Conservation (phyloP, 192 early-diverging fungal species). For the Coemansia sp. region DNA sequence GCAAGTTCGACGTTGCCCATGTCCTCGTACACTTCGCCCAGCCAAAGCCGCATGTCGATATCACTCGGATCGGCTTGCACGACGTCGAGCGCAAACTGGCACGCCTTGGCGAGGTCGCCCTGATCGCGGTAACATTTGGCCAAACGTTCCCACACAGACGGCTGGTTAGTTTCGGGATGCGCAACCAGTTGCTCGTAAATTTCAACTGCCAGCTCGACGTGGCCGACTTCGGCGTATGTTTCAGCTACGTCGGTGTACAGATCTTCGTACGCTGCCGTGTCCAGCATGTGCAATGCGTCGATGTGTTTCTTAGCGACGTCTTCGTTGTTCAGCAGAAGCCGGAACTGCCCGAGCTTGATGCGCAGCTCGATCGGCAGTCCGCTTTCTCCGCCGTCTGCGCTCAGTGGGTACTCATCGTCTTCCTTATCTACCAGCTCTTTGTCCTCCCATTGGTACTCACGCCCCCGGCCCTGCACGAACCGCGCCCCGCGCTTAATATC, state of each 20-base stretch:
- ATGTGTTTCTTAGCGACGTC: conserved; percentile 61
- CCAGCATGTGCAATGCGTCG: conserved; percentile 36
- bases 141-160: conserved; percentile 57
- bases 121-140: conserved; percentile 62
- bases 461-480: conserved; percentile 66
- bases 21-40: conserved; percentile 66
- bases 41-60: conserved; percentile 58
- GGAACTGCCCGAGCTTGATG: conserved; percentile 78
- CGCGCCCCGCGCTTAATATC: conserved; percentile 71
- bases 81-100: conserved; percentile 53
- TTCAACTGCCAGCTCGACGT: conserved; percentile 19
- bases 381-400: conserved; percentile 16
- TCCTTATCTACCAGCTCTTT: conserved; percentile 54
- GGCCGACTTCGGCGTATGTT: conserved; percentile 17
- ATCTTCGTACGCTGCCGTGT: conserved; percentile 29
- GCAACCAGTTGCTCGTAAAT: conserved; percentile 24
- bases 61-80: conserved; percentile 58
- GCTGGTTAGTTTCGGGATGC: conserved; percentile 20
- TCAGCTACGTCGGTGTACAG: conserved; percentile 40
- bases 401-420: conserved; percentile 62
- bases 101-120: conserved; percentile 57
- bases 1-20: conserved; percentile 50
- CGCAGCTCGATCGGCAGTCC: conserved; percentile 82
- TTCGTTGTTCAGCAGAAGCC: conserved; percentile 66
- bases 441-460: conserved; percentile 62